Conservation (phyloP, 768 basidiomycete genomes). For the Mycena haematopus region DNA sequence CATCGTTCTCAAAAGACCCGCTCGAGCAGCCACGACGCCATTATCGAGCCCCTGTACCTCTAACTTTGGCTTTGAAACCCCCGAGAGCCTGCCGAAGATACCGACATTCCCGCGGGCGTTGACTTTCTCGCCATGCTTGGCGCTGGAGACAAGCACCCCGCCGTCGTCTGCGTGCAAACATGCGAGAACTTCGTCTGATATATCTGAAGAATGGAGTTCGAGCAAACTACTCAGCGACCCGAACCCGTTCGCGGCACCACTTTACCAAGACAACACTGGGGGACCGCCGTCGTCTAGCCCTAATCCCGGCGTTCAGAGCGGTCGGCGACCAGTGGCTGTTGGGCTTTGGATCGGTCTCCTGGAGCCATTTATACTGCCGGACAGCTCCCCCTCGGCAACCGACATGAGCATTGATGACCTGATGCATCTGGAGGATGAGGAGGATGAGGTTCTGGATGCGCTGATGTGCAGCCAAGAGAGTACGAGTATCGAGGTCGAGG, state of each 20-base stretch:
- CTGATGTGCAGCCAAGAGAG: constrained; percentile 19
- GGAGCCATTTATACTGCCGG: constrained; percentile 59
- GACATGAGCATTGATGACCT: constrained; percentile 38
- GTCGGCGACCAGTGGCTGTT: constrained; percentile 41
- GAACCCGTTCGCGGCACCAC: constrained; percentile 28
- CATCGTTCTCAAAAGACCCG: constrained; percentile 31
- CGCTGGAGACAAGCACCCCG: constrained; percentile 24
- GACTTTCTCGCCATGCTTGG: constrained; percentile 37
- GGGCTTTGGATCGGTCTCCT: constrained; percentile 61
- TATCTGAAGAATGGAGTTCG: constrained; percentile 48
- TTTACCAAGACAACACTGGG: constrained; percentile 17
- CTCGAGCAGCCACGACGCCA: constrained; percentile 11
- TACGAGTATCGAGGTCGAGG: constrained; percentile 13
- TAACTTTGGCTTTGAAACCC: constrained; percentile 38
- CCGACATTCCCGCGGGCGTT: constrained; percentile 48
- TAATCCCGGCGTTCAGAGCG: constrained; percentile 59
- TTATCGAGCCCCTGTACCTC: constrained; percentile 31
- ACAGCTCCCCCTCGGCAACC: constrained; percentile 40
- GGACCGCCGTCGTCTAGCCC: constrained; percentile 40
- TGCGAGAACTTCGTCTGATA: constrained; percentile 41
- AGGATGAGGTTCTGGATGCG: constrained; percentile 31
- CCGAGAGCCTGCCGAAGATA: constrained; percentile 40
- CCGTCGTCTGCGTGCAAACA: constrained; percentile 30
- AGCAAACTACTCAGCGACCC: constrained; percentile 15
- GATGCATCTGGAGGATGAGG: constrained; percentile 38